Base-by-base conservation (phyloP, 441 rosid genomes). In the Gossypium davidsonii region DNA sequence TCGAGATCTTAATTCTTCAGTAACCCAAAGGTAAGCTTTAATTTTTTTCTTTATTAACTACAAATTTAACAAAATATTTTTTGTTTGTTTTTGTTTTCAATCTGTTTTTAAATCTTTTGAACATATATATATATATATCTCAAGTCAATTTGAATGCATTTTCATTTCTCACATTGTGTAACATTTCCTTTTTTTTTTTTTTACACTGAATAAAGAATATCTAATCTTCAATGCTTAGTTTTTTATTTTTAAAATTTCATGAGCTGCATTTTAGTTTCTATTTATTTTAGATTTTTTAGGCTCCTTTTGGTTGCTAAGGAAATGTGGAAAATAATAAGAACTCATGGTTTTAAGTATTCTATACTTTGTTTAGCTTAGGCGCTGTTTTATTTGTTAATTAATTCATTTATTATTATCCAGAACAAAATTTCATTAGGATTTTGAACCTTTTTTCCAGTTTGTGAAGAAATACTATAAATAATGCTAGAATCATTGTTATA, bases 1-100 rank as follows among this genome's bases (percentile, higher is more conserved):
- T 77, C 79, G 51, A 80, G 87, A 85, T 88, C 91, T 78, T 69
- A 76, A 60, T 79, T 78, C 77, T 71, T 71, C 80, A 81, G 72
- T 67, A 73, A 20, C 9, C n/a, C 18, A 14, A 26, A 60, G 75
- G 76, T 71, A 68, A 55, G 83, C 71, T 70, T 67, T 25, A 20
- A 18, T 34, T 67, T 5, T 9, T 26, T 48, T n/a, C 1, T 49
- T n/a, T 25, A 25, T 48, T 17, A 67, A 25, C 15, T 14, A 49
- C 15, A n/a, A 49, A 26, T 15, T 49, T 15, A 56, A 42, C 28
- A n/a, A 8, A 2, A 26, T 28, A 46, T 23, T 0, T 10, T 8
- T 37, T 18, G n/a, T 52, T 66, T 20, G 15, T 0, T 10, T 5
- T 37, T 18, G n/a, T 52, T 66, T 20, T 42, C 52, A 74, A 78